These are phyloP conservation scores for Yamadazyma laniorum DNA, from an alignment of 805 yeast genomes.

Conservation along the genomic window DNA sequence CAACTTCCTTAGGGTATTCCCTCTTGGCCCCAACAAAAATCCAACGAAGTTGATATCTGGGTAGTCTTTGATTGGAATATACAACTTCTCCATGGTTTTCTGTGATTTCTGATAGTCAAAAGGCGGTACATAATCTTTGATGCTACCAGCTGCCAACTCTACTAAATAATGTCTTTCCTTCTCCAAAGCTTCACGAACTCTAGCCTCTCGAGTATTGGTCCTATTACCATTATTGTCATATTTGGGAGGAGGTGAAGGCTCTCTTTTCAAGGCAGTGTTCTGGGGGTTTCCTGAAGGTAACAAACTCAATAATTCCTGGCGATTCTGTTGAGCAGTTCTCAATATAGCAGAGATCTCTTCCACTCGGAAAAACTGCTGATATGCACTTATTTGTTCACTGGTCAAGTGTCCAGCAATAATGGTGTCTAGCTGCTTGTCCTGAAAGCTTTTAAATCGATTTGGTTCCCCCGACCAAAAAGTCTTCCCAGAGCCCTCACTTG, in stretches of 20 bases:
- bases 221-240: conserved; percentile 84
- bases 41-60: conserved; percentile 96
- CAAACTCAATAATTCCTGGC: conserved; percentile 42
- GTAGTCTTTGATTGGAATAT: conserved; percentile 79
- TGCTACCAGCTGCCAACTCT: conserved; percentile 65
- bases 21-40: conserved; percentile 89
- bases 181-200: conserved; percentile 62
- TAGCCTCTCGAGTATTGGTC: conserved; percentile 74
- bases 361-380: conserved; percentile 67
- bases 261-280: conserved; percentile 43
- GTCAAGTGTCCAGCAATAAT: conserved; percentile 45
- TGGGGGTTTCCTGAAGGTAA: conserved; percentile 40
- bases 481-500: not conserved
- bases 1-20: conserved; percentile 76
- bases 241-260: conserved; percentile 90
- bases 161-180: conserved; percentile 78
- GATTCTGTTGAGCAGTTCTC: conserved; percentile 27
- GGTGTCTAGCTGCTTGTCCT: conserved; percentile 24
- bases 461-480: conserved; percentile 38
- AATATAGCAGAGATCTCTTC: conserved; percentile 73
- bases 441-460: conserved; percentile 23
- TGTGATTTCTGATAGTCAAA: conserved; percentile 67
- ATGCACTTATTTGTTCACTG: conserved; percentile 74
- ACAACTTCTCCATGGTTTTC: conserved; percentile 75
- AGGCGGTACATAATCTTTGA: conserved; percentile 82